phyloP scores from a whole-genome alignment of 257 asterid genomes.

The Petunia secreta region DNA sequence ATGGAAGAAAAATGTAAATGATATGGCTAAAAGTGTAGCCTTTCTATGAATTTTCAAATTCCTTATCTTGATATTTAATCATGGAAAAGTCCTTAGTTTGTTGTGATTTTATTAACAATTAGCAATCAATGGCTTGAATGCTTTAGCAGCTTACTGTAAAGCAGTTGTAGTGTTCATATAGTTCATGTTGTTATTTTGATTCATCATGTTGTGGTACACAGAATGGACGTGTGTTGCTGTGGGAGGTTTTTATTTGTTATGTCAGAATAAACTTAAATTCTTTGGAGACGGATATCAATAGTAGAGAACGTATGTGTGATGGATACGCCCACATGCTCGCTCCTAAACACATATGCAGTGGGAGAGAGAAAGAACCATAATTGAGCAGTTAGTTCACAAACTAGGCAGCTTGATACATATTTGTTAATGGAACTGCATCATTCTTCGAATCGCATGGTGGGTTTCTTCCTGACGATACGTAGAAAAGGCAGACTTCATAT shows the following conservation, averaged over 20 bases:
- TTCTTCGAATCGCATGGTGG: too few species aligned
- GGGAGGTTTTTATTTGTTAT: not conserved
- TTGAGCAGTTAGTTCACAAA: slow-evolving; percentile 12
- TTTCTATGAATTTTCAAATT: slow-evolving; percentile 5
- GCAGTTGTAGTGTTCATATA: not conserved
- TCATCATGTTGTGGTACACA: not conserved
- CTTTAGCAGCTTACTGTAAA: not conserved
- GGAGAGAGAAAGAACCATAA: not conserved
- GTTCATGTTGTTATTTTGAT: not conserved
- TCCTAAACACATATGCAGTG: not conserved
- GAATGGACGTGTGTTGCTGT: not conserved
- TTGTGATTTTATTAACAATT: slow-evolving; percentile 7
- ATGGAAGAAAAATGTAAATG: not conserved
- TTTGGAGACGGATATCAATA: not conserved
- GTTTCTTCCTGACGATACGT: too few species aligned
- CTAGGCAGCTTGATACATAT: not conserved
- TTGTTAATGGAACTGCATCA: too few species aligned
- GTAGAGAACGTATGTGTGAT: not conserved
- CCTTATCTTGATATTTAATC: not conserved
- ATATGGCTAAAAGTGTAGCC: not conserved
- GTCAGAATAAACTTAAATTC: not conserved
- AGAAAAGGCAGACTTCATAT: not conserved
- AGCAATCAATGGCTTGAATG: not conserved
- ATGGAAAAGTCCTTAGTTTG: not conserved
- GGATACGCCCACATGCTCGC: not conserved